Evolutionary conservation across 495 filamentous ascomycete genomes (phyloP).

Genomic region (Podospora pseudocomata): DNA sequence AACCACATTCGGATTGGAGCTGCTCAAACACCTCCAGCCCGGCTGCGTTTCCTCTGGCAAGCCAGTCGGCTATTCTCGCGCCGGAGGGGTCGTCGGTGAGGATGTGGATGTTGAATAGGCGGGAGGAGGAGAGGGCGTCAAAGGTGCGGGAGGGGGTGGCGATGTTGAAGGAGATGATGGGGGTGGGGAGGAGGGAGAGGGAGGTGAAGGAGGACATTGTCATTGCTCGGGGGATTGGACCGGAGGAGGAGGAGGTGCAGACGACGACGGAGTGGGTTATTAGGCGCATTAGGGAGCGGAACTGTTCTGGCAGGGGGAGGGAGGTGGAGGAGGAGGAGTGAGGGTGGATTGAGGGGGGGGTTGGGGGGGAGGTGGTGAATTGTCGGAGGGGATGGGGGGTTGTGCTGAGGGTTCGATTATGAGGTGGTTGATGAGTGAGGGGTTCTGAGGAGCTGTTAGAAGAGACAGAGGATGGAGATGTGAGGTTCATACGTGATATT

Average conservation of each 20-base stretch:
- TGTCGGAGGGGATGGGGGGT: slow-evolving; percentile 5
- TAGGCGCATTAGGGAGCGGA: slow-evolving; percentile 65
- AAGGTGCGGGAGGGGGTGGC: slow-evolving; percentile 67
- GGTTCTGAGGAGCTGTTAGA: background rate
- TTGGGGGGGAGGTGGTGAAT: slow-evolving; percentile 15
- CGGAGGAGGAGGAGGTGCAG: slow-evolving; percentile 50
- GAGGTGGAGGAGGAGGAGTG: slow-evolving; percentile 8
- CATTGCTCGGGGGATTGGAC: slow-evolving; percentile 53
- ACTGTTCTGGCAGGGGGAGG: slow-evolving; percentile 32
- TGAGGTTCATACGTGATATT: background rate
- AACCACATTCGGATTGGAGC: slow-evolving; percentile 26
- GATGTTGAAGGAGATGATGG: slow-evolving; percentile 78
- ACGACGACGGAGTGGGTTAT: slow-evolving; percentile 72
- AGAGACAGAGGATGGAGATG: background rate
- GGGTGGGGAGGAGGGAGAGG: slow-evolving; percentile 60
- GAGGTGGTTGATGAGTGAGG: background rate
- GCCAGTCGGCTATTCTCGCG: slow-evolving; percentile 42
- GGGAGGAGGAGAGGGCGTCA: slow-evolving; percentile 49
- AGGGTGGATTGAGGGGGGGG: slow-evolving; percentile 13
- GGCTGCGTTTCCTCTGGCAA: slow-evolving; percentile 38
- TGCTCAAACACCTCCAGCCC: slow-evolving; percentile 28
- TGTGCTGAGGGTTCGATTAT: slow-evolving; percentile 14
- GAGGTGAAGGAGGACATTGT: slow-evolving; percentile 83
- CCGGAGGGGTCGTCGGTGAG: slow-evolving; percentile 40
- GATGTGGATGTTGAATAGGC: slow-evolving; percentile 49